phyloP scores from a whole-genome alignment of 2,329 filamentous ascomycete genomes.

The Chalaropsis ovoidea region DNA sequence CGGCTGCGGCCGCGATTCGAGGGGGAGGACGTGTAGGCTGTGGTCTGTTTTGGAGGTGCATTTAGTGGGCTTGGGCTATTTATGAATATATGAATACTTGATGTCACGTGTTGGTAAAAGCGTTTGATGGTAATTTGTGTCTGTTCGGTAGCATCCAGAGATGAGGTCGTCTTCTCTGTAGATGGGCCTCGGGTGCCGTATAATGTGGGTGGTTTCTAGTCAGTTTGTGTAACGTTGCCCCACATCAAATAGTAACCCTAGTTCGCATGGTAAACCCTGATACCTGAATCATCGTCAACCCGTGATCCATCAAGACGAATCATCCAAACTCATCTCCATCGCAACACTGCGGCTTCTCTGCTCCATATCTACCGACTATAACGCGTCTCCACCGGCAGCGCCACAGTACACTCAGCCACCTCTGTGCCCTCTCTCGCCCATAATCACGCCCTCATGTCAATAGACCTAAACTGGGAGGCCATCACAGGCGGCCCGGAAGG shows the following conservation, averaged over 20 bases:
- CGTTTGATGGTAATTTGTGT: too few relatives aligned
- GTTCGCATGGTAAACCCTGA: background rate
- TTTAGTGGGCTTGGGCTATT: background rate
- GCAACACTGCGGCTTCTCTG: too few relatives aligned
- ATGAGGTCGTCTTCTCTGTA: too few relatives aligned
- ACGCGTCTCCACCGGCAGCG: background rate
- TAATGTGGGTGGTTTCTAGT: background rate
- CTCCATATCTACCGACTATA: background rate
- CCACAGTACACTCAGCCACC: background rate
- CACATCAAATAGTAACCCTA: background rate
- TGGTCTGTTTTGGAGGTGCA: too few relatives aligned
- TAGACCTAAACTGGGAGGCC: constrained; percentile 93
- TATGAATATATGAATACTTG: background rate
- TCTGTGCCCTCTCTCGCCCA: too few relatives aligned
- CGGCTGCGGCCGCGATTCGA: constrained; percentile 15
- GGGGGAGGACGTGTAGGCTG: background rate
- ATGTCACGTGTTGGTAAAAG: background rate
- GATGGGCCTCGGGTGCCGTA: too few relatives aligned
- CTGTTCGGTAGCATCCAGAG: too few relatives aligned
- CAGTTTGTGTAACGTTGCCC: background rate
- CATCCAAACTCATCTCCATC: background rate
- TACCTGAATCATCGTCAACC: background rate
- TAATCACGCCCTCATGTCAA: constrained; percentile 57
- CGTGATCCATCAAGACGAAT: too few relatives aligned
- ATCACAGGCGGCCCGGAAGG: constrained; percentile 85